Evolutionary conservation across 1,284 basidiomycete genomes (phyloP), one percentile per base, ranked within the genome.

Genomic region (Pseudozyma flocculosa): DNA sequence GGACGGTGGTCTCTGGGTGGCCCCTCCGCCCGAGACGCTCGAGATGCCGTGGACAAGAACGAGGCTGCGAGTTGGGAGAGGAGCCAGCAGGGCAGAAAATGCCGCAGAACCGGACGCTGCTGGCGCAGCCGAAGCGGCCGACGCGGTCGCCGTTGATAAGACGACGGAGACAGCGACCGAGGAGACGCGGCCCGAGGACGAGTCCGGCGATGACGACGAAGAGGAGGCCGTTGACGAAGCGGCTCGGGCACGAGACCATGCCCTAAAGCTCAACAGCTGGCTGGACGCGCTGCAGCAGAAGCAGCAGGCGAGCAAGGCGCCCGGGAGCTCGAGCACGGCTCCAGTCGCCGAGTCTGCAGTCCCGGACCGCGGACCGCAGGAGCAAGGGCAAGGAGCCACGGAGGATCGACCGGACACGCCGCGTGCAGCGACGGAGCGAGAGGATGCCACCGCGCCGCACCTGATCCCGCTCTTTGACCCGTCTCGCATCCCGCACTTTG

Each of bases 391-490:
- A n/a, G n/a, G n/a, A n/a, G n/a, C n/a, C n/a, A n/a, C n/a, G n/a
- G n/a, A n/a, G n/a, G n/a, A n/a, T n/a, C n/a, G n/a, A n/a, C n/a
- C n/a, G n/a, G n/a, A n/a, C n/a, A n/a, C 9, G 32, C 32, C 32
- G 32, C 10, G 22, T 41, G 29, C 21, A 17, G 9, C 39, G 13
- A 38, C 24, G 26, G 30, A 29, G 32, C 56, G 39, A 5, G 32
- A 11, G 7, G 32, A 34, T 34, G 32, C 63, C 22, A 54, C 62
- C 21, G 29, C 56, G 4, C 42, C 63, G 8, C 60, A 60, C 19
- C 45, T 75, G 70, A 54, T 70, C 51, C 49, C 76, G 43, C 47
- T 77, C 42, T 56, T 67, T 46, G 54, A 72, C 48, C 22, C 66
- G 19, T 4, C 62, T 38, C 22, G 54, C 37, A 54, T 77, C 55